Base-by-base conservation (phyloP, 805 yeast species). In the Wickerhamiella brachini region DNA sequence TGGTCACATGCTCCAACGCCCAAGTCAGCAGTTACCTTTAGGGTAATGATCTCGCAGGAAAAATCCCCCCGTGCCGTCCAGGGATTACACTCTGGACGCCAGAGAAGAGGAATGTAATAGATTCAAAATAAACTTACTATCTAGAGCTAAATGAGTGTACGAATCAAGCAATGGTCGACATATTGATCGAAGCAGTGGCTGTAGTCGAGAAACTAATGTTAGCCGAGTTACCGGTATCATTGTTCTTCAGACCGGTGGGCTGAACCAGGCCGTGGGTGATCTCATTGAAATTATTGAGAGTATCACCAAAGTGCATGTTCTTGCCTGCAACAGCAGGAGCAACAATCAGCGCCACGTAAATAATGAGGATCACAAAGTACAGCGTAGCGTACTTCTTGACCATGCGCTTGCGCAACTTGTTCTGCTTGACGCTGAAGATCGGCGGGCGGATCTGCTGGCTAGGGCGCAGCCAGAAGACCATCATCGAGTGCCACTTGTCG, bases 381-480 rank as follows among this genome's bases (percentile, higher is more conserved):
- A 94, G 73, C 10, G 85, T 69, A 56, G 94, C 81, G 75, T 93
- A 93, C 71, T 87, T 88, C 71, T 85, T 81, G 38, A 93, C 95
- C 95, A 93, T 90, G 74, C 98, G 83, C 83, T 84, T 87, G 70
- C 98, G 84, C 69, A 89, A 80, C 72, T 86, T 83, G 52, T 94
- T 90, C 74, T 93, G 97, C 73, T 93, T 93, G 72, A 90, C 75
- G 18, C 97, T 87, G 73, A 87, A 89, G 67, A 93, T 88, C 62
- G 98, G 97, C 55, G 97, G 97, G 71, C 97, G 85, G 65, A 93
- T 89, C 73, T 88, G 95, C 72, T 95, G 83, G 56, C 93, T 76
- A 52, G 98, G 98, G 68, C 87, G 85, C 72, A 94, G 83, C 99
- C 99, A 93, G 83, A 93, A 93, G 71, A 93, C 76, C 94, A 90